A percentile compares a stretch with the other conserved stretches of the same genome.
phyloP scores from a whole-genome alignment of 257 asterid species.

The Thymus mandschuricus region DNA sequence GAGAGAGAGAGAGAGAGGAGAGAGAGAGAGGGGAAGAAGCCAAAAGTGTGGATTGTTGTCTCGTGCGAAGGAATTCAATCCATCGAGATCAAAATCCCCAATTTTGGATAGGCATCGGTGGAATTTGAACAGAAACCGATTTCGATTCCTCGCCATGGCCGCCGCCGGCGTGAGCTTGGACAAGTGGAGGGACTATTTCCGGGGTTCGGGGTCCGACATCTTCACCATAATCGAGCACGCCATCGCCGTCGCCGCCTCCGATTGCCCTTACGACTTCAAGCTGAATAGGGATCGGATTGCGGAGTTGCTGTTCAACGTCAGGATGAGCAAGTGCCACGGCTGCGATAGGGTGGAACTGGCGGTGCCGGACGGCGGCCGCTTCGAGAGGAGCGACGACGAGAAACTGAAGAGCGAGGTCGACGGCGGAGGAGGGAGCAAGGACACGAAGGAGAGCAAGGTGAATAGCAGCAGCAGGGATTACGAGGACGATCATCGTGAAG shows the following conservation, averaged over 20 bases:
- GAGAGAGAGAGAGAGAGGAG: too few relatives aligned
- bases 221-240: slow-evolving; percentile 73
- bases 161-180: slow-evolving; percentile 53
- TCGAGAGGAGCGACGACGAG: slow-evolving; percentile 48
- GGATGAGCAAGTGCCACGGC: slow-evolving; percentile 67
- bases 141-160: slow-evolving; percentile 52
- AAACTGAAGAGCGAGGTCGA: slow-evolving; percentile 44
- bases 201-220: slow-evolving; percentile 73
- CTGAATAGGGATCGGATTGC: slow-evolving; percentile 85
- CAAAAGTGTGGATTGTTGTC: slow-evolving; percentile 18
- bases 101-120: slow-evolving; percentile 9
- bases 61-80: background rate
- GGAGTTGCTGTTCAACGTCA: slow-evolving; percentile 80
- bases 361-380: slow-evolving; percentile 41
- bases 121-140: too few relatives aligned
- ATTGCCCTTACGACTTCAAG: slow-evolving; percentile 80
- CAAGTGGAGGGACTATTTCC: slow-evolving; percentile 86
- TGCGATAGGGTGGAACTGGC: slow-evolving; percentile 70
- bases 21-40: too few relatives aligned
- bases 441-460: slow-evolving; percentile 66
- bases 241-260: slow-evolving; percentile 76
- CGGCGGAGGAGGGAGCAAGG: slow-evolving; percentile 53
- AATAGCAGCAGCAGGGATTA: slow-evolving; percentile 44
- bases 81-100: slow-evolving; percentile 21
- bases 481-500: slow-evolving; percentile 39